phyloP scores from a whole-genome alignment of 2,329 filamentous ascomycete species.

The Fusarium ambrosium region DNA sequence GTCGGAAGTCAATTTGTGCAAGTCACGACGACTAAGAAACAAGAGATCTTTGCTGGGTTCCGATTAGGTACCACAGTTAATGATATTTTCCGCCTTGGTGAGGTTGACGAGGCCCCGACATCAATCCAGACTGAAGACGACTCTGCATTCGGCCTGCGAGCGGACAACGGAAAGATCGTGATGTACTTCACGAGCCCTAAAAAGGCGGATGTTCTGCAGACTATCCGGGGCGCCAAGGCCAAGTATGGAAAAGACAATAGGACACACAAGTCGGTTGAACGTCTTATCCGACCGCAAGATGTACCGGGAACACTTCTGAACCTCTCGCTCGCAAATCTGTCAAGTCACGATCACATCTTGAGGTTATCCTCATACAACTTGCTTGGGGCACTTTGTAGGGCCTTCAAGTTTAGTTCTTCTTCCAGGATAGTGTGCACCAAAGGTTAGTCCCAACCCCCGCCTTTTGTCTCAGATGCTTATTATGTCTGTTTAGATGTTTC shows the following conservation, averaged over 20 bases:
- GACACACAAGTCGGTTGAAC: slow-evolving; percentile 72
- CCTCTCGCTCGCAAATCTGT: slow-evolving; percentile 75
- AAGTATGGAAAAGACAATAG: slow-evolving; percentile 75
- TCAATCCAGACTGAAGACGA: slow-evolving; percentile 76
- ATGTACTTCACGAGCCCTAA: slow-evolving; percentile 79
- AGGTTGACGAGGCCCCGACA: slow-evolving; percentile 76
- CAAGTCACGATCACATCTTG: slow-evolving; percentile 71
- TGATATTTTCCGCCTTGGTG: slow-evolving; percentile 76
- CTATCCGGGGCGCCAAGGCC: slow-evolving; percentile 72
- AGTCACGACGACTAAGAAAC: slow-evolving; percentile 76
- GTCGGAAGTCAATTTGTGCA: slow-evolving; percentile 79
- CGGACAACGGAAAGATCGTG: slow-evolving; percentile 77
- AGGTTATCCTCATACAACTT: slow-evolving; percentile 77
- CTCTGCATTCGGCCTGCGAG: slow-evolving; percentile 75
- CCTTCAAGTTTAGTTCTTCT: slow-evolving; percentile 75
- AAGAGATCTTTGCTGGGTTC: slow-evolving; percentile 74
- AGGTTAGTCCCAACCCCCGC: slow-evolving; percentile 57
- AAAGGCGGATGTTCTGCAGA: slow-evolving; percentile 73
- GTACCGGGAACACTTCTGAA: slow-evolving; percentile 78
- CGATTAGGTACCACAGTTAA: slow-evolving; percentile 75
- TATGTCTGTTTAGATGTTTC: slow-evolving; percentile 63
- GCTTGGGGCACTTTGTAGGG: slow-evolving; percentile 74
- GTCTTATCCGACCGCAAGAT: slow-evolving; percentile 77
- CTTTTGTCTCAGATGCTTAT: background rate
- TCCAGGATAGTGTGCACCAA: slow-evolving; percentile 73